Evolutionary conservation across 305 asterid species (phyloP).

Genomic region (Rubia tinctorum): DNA sequence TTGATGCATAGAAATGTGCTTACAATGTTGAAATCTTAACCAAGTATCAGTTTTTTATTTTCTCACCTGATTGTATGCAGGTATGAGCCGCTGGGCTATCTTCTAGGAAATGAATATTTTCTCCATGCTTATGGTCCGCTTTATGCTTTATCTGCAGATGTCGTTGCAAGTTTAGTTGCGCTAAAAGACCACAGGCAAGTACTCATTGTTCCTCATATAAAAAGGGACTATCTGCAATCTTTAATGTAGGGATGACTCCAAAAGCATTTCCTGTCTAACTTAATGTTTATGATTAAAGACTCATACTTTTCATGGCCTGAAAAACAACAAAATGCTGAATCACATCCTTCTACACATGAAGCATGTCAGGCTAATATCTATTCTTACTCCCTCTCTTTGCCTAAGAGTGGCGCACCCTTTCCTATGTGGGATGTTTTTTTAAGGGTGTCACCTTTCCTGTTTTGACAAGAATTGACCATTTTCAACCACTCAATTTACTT

Average conservation of each 20-base stretch:
- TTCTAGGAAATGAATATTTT: conserved; percentile 95
- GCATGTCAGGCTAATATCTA: neutral
- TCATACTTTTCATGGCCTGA: conserved; percentile 1
- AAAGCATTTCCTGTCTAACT: neutral
- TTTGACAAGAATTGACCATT: too few species aligned
- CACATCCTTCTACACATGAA: neutral
- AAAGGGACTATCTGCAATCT: neutral
- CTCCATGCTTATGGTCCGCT: conserved; percentile 97
- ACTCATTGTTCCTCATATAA: conserved; percentile 9
- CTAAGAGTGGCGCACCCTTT: too few species aligned
- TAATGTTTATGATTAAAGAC: neutral
- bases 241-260: neutral
- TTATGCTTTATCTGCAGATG: conserved; percentile 94
- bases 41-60: conserved; percentile 5
- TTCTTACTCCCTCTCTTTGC: neutral
- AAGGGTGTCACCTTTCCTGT: too few species aligned
- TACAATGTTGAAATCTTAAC: neutral
- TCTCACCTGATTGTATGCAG: conserved; percentile 37
- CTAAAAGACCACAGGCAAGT: conserved; percentile 67
- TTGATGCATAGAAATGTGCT: conserved; percentile 6
- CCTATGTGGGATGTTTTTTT: too few species aligned
- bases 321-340: neutral
- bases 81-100: conserved; percentile 80
- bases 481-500: too few species aligned
- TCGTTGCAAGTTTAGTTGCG: conserved; percentile 91